Percentiles rank a stretch among this genome's conserved stretches.
Conservation (phyloP, 1,284 basidiomycete genomes). For the Naganishia liquefaciens region DNA sequence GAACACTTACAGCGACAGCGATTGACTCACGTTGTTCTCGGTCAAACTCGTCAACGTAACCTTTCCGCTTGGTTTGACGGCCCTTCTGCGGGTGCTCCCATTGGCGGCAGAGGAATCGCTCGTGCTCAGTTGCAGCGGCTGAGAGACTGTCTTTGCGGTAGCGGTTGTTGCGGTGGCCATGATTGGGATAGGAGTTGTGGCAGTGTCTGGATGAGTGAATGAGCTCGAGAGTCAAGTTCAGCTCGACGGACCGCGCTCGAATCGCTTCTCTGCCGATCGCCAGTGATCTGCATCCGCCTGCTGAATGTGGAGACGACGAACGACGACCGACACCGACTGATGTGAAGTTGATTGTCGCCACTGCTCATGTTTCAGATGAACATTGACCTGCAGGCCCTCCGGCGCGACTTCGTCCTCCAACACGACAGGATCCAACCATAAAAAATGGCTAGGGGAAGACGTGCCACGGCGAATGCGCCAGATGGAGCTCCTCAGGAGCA, state of each 20-base stretch:
- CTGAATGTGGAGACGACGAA: too few species aligned
- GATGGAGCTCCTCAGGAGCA: neutral
- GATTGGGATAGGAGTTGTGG: neutral
- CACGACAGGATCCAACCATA: too few species aligned
- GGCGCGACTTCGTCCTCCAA: too few species aligned
- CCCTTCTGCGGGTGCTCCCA: slow-evolving; percentile 34
- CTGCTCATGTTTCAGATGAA: too few species aligned
- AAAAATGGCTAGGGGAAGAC: slow-evolving; percentile 13
- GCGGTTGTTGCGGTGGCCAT: slow-evolving; percentile 30
- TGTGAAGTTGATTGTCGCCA: too few species aligned
- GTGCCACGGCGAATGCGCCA: neutral
- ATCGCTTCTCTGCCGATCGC: slow-evolving; percentile 9
- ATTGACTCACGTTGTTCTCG: slow-evolving; percentile 49
- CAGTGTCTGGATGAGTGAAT: neutral
- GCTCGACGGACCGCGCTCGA: neutral
- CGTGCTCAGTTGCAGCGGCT: slow-evolving; percentile 17
- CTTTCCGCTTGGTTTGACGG: slow-evolving; percentile 47
- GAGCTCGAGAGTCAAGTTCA: too few species aligned
- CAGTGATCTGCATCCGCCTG: too few species aligned
- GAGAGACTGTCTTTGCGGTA: slow-evolving; percentile 31
- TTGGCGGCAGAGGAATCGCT: neutral
- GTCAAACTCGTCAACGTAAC: slow-evolving; percentile 54
- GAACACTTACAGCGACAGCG: neutral
- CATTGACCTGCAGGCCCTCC: too few species aligned
- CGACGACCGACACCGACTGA: too few species aligned